Evolutionary conservation across 192 early-diverging fungal species (phyloP).

Genomic region (Podila epigama): DNA sequence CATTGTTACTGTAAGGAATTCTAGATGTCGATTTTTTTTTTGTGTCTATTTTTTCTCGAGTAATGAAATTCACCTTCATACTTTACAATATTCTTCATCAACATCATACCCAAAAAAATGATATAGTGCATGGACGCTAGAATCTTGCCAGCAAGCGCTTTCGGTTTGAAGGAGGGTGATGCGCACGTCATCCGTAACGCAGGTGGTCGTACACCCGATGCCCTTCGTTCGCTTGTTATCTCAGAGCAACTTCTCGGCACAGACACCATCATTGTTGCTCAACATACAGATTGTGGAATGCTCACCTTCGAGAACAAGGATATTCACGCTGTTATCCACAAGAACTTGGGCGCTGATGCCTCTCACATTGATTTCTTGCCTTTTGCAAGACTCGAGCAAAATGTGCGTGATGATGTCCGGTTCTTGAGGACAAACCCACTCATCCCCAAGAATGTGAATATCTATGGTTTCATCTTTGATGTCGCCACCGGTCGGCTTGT

Average conservation of each 20-base stretch:
- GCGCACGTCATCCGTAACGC: conserved; percentile 57
- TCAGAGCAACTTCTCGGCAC: conserved; percentile 54
- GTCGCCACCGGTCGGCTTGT: conserved; percentile 47
- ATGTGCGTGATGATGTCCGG: conserved; percentile 39
- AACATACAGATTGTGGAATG: conserved; percentile 56
- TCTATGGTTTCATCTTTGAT: conserved; percentile 47
- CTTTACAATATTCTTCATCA: no score
- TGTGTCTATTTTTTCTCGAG: neutral
- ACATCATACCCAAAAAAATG: neutral
- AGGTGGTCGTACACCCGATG: conserved; percentile 46
- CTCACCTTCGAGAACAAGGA: conserved; percentile 47
- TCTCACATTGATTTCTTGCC: conserved; percentile 49
- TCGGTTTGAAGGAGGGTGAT: conserved; percentile 53
- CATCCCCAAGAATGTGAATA: conserved; percentile 41
- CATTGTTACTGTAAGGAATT: conserved; percentile 25
- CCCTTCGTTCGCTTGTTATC: conserved; percentile 52
- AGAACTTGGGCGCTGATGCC: conserved; percentile 44
- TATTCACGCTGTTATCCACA: conserved; percentile 36
- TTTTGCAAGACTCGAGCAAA: conserved; percentile 47
- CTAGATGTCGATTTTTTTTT: neutral
- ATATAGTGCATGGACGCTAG: conserved; percentile 53
- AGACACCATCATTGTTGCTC: conserved; percentile 32
- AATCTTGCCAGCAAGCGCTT: conserved; percentile 42
- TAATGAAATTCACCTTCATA: neutral
- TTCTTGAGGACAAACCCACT: conserved; percentile 37